These are phyloP conservation scores for Quercus lobata DNA, from an alignment of 331 rosid genomes.

Conservation along the genomic window DNA sequence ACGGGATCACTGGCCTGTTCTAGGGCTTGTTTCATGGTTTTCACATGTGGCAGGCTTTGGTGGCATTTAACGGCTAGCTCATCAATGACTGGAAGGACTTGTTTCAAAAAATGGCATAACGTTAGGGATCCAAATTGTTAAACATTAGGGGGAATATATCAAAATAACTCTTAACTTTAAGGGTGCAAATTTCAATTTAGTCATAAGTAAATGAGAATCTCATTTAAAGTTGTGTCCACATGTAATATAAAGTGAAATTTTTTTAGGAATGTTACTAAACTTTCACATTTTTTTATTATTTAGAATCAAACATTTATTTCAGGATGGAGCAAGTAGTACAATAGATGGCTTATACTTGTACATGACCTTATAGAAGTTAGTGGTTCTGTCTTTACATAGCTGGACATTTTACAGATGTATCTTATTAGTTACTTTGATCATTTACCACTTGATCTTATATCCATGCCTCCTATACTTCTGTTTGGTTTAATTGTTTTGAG, in stretches of 20 bases:
- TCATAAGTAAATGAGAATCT: not conserved
- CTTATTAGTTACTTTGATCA: not conserved
- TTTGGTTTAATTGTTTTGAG: not conserved
- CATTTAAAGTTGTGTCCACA: not conserved
- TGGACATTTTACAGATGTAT: not conserved
- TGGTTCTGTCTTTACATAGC: not conserved
- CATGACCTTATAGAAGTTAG: not conserved
- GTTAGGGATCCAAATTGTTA: no score
- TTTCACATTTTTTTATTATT: not conserved
- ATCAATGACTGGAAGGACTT: no score
- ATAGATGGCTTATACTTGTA: not conserved
- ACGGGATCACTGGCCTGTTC: no score
- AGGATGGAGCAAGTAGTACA: not conserved
- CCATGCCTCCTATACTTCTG: not conserved
- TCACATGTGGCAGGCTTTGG: no score
- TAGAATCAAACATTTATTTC: not conserved
- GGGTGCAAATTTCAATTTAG: no score
- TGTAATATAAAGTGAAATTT: not conserved
- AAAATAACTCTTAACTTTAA: no score
- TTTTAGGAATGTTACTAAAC: not conserved
- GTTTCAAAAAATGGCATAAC: no score
- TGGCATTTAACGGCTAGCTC: not conserved
- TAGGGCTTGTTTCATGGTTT: no score
- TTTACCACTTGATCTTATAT: not conserved
- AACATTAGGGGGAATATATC: no score